Percentiles rank a stretch among this genome's conserved stretches.
Evolutionary conservation across 192 early-diverging fungal species (phyloP).

Genomic region (Podochytrium sp.): DNA sequence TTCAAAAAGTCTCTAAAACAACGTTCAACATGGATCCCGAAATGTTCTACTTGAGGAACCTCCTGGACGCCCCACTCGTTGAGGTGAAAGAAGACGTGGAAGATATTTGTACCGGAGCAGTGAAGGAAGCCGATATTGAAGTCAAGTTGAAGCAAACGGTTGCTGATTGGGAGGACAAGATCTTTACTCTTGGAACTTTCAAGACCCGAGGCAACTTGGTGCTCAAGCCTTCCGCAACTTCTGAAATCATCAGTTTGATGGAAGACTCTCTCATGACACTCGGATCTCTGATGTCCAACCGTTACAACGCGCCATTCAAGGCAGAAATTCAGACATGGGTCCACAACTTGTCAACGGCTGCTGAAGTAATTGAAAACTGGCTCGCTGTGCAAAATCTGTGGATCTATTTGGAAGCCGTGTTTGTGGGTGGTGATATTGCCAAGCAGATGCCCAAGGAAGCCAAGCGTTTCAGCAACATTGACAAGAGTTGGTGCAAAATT

Average conservation of each 20-base stretch:
- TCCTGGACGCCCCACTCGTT: slow-evolving; percentile 63
- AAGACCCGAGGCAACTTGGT: slow-evolving; percentile 67
- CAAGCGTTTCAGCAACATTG: slow-evolving; percentile 69
- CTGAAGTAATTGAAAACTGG: slow-evolving; percentile 72
- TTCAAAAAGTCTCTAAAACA: slow-evolving; percentile 56
- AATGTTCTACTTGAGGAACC: slow-evolving; percentile 61
- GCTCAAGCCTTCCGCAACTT: slow-evolving; percentile 60
- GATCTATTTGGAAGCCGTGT: slow-evolving; percentile 72
- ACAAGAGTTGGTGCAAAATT: slow-evolving; percentile 71
- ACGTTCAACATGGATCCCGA: slow-evolving; percentile 66
- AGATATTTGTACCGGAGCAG: slow-evolving; percentile 66
- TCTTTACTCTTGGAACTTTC: slow-evolving; percentile 59
- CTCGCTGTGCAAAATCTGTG: slow-evolving; percentile 68
- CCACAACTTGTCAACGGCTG: slow-evolving; percentile 66
- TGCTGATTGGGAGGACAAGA: slow-evolving; percentile 66
- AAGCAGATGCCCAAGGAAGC: slow-evolving; percentile 75
- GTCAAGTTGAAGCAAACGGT: slow-evolving; percentile 61
- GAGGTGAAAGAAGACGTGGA: slow-evolving; percentile 65
- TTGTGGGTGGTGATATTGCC: slow-evolving; percentile 71
- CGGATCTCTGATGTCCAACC: slow-evolving; percentile 59
- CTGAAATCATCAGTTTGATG: slow-evolving; percentile 67
- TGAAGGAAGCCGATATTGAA: slow-evolving; percentile 71
- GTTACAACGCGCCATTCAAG: slow-evolving; percentile 72
- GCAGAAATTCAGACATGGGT: slow-evolving; percentile 66
- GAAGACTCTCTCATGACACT: slow-evolving; percentile 69